A percentile compares a stretch with the other conserved stretches of the same genome.
These are phyloP conservation scores for Hyaloscypha finlandica DNA, from an alignment of 495 filamentous ascomycete species.

Conservation along the genomic window DNA sequence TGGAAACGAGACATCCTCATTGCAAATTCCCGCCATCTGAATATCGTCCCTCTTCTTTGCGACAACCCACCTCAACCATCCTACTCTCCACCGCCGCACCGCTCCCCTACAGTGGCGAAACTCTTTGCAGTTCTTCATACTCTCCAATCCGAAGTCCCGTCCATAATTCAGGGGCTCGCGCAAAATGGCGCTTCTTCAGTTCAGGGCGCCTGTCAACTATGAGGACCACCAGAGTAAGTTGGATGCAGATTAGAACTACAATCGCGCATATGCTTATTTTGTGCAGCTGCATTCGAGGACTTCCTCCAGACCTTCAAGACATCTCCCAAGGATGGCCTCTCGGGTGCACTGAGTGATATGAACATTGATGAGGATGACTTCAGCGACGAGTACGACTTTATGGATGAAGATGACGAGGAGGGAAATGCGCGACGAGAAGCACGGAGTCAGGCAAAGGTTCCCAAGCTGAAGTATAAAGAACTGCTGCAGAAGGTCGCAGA, in stretches of 20 bases:
- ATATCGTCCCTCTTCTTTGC: constrained; percentile 11
- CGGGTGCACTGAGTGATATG: constrained; percentile 74
- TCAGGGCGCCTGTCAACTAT: constrained; percentile 79
- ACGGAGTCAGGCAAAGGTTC: constrained; percentile 48
- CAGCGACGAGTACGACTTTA: constrained; percentile 94
- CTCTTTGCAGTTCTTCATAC: neutral
- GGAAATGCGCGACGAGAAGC: constrained; percentile 43
- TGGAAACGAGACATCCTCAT: neutral
- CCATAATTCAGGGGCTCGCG: constrained; percentile 20
- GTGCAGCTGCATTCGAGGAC: constrained; percentile 75
- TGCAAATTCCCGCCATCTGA: constrained; percentile 11
- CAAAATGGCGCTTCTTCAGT: constrained; percentile 78
- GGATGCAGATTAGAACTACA: neutral
- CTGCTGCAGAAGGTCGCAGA: constrained; percentile 87
- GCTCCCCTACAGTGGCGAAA: neutral
- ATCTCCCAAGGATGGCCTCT: constrained; percentile 65
- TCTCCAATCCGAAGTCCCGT: neutral
- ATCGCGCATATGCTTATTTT: constrained; percentile 29
- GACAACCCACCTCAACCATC: constrained; percentile 26
- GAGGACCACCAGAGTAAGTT: constrained; percentile 73
- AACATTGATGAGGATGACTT: constrained; percentile 84
- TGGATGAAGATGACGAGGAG: constrained; percentile 71
- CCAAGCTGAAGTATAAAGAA: constrained; percentile 87
- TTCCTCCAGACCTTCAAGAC: constrained; percentile 90
- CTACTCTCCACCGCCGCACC: constrained; percentile 7